A percentile compares a stretch with the other conserved stretches of the same genome.
Conservation (phyloP, 495 filamentous ascomycete genomes). For the Xylaria nigripes region DNA sequence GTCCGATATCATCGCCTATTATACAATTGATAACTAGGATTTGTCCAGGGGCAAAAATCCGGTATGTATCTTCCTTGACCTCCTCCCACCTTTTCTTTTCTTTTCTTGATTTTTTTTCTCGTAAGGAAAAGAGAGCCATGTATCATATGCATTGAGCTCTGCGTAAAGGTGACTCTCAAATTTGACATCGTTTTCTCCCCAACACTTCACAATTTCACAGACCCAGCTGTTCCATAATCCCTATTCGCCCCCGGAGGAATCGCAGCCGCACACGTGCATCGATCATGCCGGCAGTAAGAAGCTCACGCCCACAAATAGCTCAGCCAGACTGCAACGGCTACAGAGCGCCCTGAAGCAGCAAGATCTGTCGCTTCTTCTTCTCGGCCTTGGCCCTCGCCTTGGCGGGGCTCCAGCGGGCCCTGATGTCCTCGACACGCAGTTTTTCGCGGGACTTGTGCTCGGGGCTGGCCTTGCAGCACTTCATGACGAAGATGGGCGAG, state of each 20-base stretch:
- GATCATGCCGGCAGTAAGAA: too few species aligned
- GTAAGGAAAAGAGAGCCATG: background rate
- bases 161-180: too few species aligned
- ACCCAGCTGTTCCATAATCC: background rate
- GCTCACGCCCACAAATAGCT: background rate
- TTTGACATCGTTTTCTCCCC: too few species aligned
- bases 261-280: background rate
- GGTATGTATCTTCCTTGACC: too few species aligned
- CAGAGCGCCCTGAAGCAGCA: slow-evolving; percentile 46
- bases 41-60: background rate
- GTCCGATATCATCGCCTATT: too few species aligned
- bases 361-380: slow-evolving; percentile 54
- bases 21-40: background rate
- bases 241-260: background rate
- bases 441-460: slow-evolving; percentile 34
- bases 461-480: slow-evolving; percentile 35
- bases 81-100: background rate
- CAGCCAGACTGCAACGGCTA: slow-evolving; percentile 11
- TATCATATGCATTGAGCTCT: background rate
- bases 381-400: slow-evolving; percentile 68
- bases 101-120: too few species aligned
- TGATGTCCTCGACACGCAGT: slow-evolving; percentile 45
- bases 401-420: slow-evolving; percentile 65
- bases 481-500: slow-evolving; percentile 62
- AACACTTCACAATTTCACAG: background rate